Evolutionary conservation across 345 rosid species (phyloP), one percentile per base, ranked within the genome.

Genomic region (Aquilaria yunnanensis): DNA sequence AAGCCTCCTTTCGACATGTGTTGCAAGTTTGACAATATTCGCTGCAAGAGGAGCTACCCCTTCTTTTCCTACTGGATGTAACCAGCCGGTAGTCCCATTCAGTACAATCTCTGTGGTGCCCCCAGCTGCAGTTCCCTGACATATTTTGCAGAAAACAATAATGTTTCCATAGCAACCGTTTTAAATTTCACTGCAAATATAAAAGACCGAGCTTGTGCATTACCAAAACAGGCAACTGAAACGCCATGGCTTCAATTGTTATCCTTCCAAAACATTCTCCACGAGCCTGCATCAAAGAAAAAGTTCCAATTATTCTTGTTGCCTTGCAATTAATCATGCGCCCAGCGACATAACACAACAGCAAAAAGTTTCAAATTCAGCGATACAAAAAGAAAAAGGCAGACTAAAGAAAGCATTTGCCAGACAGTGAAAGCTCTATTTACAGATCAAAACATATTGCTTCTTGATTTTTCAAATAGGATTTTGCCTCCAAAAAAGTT

Each of bases 181-280:
- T 33, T 10, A 31, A 43, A 7, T 46, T 30, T 45, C 10, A 10
- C 54, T 54, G 12, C 12, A 41, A 51, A 52, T 12, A 13, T 53
- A 23, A 54, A 32, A 37, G 56, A 63, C 43, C 12, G 63, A 47
- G 62, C 64, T 63, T 14, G 33, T 32, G 43, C 31, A 51, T 58
- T 69, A 81, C 86, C 86, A 81, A 71, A 7, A 81, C 83, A 59
- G 86, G 86, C 62, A 81, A 52, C 67, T 74, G 79, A 76, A 81
- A 81, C 49, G 83, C 86, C 86, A 78, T 81, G 14, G 86, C 83
- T 78, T 81, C 86, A 32, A 81, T 81, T 32, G 83, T 76, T 74
- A 81, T 81, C 76, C 86, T 72, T 60, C 86, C 85, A 78, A 81
- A 81, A 72, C 85, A 76, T 69, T 81, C 83, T 52, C 85, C 86